A percentile compares a stretch with the other conserved stretches of the same genome.
Conservation (phyloP, 495 filamentous ascomycete species). For the Aspergillus sclerotiicarbonarius region DNA sequence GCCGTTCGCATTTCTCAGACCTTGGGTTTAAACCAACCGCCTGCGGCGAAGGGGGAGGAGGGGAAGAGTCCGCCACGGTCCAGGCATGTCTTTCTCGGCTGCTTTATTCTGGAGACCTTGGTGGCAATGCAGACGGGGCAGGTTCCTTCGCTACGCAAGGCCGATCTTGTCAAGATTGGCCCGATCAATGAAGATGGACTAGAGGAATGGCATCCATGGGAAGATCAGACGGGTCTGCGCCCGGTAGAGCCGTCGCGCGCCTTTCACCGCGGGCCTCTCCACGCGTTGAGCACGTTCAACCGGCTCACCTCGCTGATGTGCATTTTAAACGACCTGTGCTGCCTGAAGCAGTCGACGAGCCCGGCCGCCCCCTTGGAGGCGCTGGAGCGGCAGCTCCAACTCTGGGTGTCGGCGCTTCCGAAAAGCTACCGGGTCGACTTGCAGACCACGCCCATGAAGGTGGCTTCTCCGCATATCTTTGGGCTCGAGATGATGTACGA, state of each 20-base stretch:
- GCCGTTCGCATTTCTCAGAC: constrained; percentile 56
- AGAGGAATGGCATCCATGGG: constrained; percentile 74
- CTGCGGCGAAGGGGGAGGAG: constrained; percentile 12
- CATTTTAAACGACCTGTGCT: constrained; percentile 44
- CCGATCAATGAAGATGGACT: constrained; percentile 58
- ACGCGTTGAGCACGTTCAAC: constrained; percentile 62
- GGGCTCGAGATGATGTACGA: constrained; percentile 41
- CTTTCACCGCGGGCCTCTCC: constrained; percentile 51
- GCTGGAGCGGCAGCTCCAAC: constrained; percentile 36
- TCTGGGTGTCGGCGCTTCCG: constrained; percentile 35
- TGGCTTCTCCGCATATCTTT: constrained; percentile 41
- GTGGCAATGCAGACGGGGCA: constrained; percentile 52
- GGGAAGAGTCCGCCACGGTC: constrained; percentile 29
- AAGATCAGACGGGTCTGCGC: constrained; percentile 38
- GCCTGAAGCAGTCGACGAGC: constrained; percentile 25
- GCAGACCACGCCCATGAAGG: constrained; percentile 23
- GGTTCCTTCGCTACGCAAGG: constrained; percentile 49
- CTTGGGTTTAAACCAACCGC: constrained; percentile 37
- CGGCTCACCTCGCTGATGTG: constrained; percentile 44
- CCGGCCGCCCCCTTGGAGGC: constrained; percentile 33
- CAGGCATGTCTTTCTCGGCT: constrained; percentile 57
- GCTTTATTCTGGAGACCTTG: constrained; percentile 63
- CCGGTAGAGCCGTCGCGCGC: constrained; percentile 32
- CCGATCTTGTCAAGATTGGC: constrained; percentile 44
- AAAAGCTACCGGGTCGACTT: constrained; percentile 36